phyloP scores from a whole-genome alignment of 768 basidiomycete species.

The Mycena leptocephala region DNA sequence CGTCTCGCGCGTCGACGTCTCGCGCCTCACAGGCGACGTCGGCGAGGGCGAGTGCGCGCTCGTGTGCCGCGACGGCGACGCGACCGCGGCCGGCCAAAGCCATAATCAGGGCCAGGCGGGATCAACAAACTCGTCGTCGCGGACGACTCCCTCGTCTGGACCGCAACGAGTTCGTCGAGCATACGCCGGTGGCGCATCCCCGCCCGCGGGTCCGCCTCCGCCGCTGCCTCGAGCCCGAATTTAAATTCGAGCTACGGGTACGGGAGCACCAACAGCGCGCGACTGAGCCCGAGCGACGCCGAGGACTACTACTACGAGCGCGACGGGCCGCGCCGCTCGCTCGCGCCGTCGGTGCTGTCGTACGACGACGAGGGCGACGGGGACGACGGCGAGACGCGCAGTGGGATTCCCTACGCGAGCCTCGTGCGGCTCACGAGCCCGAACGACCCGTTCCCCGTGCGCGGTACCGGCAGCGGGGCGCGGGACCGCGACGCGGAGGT shows the following conservation, averaged over 20 bases:
- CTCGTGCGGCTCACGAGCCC: slow-evolving; percentile 81
- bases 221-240: slow-evolving; percentile 18
- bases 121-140: slow-evolving; percentile 88
- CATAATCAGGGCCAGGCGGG: slow-evolving; percentile 58
- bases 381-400: slow-evolving; percentile 34
- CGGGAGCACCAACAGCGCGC: background rate
- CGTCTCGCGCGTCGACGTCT: slow-evolving; percentile 93
- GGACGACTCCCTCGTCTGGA: slow-evolving; percentile 92
- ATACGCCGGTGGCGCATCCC: slow-evolving; percentile 89
- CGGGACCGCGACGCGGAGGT: slow-evolving; percentile 81
- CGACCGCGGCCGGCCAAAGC: slow-evolving; percentile 47
- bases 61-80: slow-evolving; percentile 77
- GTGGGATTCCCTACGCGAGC: slow-evolving; percentile 80
- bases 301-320: slow-evolving; percentile 21
- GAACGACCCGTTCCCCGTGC: slow-evolving; percentile 72
- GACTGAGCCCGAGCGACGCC: slow-evolving; percentile 12
- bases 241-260: slow-evolving; percentile 23
- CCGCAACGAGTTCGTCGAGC: slow-evolving; percentile 87
- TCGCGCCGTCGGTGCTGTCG: slow-evolving; percentile 38
- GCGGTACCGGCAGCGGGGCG: slow-evolving; percentile 42
- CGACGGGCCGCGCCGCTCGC: slow-evolving; percentile 12
- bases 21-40: slow-evolving; percentile 79
- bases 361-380: slow-evolving; percentile 43
- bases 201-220: slow-evolving; percentile 50
- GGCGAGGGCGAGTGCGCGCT: slow-evolving; percentile 93